Percentiles rank a stretch among this genome's conserved stretches.
phyloP scores from a whole-genome alignment of 169 alveolate genomes.

The Plasmodium vivax region DNA sequence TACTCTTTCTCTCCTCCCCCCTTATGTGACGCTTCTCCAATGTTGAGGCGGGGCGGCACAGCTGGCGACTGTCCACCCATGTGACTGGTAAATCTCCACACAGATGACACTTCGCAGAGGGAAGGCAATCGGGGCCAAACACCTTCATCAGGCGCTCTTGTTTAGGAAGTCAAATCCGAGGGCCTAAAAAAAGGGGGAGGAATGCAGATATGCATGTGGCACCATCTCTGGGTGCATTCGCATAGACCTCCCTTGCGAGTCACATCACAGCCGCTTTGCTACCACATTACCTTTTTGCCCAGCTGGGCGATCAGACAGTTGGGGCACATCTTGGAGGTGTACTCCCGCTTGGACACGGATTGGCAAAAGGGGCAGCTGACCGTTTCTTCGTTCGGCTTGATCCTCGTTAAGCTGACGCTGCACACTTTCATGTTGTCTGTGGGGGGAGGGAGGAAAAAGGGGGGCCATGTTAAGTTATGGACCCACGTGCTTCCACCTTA shows the following conservation, averaged over 20 bases:
- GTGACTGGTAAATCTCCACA: background rate
- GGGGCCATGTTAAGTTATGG: background rate
- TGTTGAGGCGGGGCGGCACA: background rate
- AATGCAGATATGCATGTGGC: background rate
- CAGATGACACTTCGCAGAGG: background rate
- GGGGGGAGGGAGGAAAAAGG: background rate
- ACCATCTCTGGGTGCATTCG: background rate
- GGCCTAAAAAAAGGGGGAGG: conserved; percentile 8
- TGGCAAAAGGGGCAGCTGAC: conserved; percentile 61
- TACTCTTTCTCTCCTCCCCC: background rate
- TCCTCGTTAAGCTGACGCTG: conserved; percentile 51
- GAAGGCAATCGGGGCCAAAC: background rate
- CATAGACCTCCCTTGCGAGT: too few relatives aligned
- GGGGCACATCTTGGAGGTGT: conserved; percentile 24
- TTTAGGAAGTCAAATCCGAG: conserved; percentile 74
- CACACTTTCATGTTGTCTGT: conserved; percentile 43
- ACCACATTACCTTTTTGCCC: conserved; percentile 50
- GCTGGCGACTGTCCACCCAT: background rate
- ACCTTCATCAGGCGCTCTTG: conserved; percentile 30
- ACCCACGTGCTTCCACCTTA: background rate
- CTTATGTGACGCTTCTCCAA: background rate
- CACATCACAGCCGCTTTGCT: background rate
- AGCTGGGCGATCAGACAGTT: conserved; percentile 66
- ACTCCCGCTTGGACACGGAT: conserved; percentile 51
- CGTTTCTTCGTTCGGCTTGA: conserved; percentile 38